Evolutionary conservation across 192 early-diverging fungal species (phyloP), one percentile per base, ranked within the genome.

Genomic region (Cladochytrium replicatum): DNA sequence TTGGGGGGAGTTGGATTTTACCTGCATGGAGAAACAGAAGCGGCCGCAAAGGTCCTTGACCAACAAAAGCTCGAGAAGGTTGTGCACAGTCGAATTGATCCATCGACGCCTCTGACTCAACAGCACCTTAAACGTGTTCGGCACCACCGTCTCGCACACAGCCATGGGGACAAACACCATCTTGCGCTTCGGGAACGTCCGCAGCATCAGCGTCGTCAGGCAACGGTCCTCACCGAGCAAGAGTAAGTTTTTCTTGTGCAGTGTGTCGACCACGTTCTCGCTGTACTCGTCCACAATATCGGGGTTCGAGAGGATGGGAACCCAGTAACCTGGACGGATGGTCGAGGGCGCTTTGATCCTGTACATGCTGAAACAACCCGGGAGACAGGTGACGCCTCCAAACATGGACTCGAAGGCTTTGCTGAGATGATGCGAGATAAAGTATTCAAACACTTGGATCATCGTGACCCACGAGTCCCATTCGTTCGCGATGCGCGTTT

Each of bases 51-150:
- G 72, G 55, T 93, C 89, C 45, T 84, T 78, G 28, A 97, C 91
- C 9, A 67, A 31, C 24, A 93, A 86, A 44, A 97, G 68, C 61
- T 94, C 91, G 34, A 93, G 56, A 58, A 97, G 64, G 58, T 97
- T 97, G 68, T 97, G 93, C 55, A 97, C 83, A 0, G 93, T 97
- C 39, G 86, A 88, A 69, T 97, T 97, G 65, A 97, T 97, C 91
- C 91, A 95, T 22, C 93, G 80, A 38, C 92, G 78, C 41, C 92
- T 77, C 64, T 95, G 92, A 26, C 84, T 87, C 50, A 95, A 51
- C 29, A 95, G 65, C 6, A 88, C 80, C 19, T 51, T 55, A 69
- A 93, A 95, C 23, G 81, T 78, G 49, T 87, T 83, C 8, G 92
- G 92, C n/a, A 93, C 92, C 15, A 87, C 74, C 7, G 92, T 93